Evolutionary conservation across 2,329 filamentous ascomycete genomes (phyloP).

Genomic region (Talaromyces sp.): DNA sequence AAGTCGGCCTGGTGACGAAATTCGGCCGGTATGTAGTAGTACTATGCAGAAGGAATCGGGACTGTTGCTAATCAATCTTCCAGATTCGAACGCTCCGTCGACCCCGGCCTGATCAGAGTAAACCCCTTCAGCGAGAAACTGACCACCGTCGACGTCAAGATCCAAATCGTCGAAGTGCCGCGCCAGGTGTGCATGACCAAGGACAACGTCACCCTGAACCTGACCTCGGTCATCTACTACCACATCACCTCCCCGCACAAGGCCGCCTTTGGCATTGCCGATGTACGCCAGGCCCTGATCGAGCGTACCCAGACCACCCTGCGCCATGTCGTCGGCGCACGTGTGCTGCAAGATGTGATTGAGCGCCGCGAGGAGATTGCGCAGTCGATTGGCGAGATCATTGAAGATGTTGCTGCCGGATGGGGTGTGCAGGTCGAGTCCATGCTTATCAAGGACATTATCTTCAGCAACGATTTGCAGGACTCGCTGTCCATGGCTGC

Average conservation of each 20-base stretch:
- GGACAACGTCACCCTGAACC: conserved; percentile 90
- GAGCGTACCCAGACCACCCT: conserved; percentile 98
- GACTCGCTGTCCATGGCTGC: conserved; percentile 97
- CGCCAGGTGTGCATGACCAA: conserved; percentile 99
- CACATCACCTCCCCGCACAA: conserved; percentile 94
- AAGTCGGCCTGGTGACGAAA: conserved; percentile 91
- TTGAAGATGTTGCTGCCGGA: conserved; percentile 86
- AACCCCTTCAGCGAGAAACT: conserved; percentile 90
- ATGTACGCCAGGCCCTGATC: conserved; percentile 90
- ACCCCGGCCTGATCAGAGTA: conserved; percentile 94
- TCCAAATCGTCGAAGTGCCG: conserved; percentile 94
- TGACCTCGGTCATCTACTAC: conserved; percentile 99
- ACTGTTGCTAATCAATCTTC: not conserved
- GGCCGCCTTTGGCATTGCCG: conserved; percentile 91
- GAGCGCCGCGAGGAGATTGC: conserved; percentile 97
- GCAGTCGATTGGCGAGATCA: conserved; percentile 91
- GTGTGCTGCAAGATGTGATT: conserved; percentile 95
- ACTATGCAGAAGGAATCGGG: no score
- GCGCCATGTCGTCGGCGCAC: conserved; percentile 91
- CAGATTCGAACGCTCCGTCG: conserved; percentile 84
- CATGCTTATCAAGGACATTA: conserved; percentile 99
- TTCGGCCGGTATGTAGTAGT: conserved; percentile 59
- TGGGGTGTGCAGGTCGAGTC: conserved; percentile 97
- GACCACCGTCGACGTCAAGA: conserved; percentile 95
- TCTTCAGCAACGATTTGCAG: conserved; percentile 93